Percentiles rank a stretch among this genome's conserved stretches.
phyloP scores from a whole-genome alignment of 495 filamentous ascomycete genomes.

The Penicillium egyptiacum region DNA sequence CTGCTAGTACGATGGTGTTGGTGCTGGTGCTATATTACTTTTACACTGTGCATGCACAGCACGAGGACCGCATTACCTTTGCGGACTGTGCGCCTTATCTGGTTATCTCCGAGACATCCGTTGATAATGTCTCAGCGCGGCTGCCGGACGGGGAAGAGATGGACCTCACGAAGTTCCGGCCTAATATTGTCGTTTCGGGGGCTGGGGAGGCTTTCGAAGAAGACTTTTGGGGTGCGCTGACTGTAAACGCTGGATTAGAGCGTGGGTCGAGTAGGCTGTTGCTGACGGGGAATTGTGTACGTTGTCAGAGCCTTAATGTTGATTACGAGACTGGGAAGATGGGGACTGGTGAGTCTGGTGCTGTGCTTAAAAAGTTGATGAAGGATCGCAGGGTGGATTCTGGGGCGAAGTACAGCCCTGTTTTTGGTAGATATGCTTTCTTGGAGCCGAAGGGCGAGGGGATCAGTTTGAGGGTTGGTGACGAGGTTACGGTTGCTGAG shows the following conservation, averaged over 20 bases:
- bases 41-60: neutral
- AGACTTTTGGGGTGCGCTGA: conserved; percentile 78
- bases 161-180: conserved; percentile 78
- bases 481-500: conserved; percentile 63
- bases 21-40: neutral
- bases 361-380: conserved; percentile 73
- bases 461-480: conserved; percentile 60
- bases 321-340: conserved; percentile 74
- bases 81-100: conserved; percentile 78
- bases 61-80: conserved; percentile 63
- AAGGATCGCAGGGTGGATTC: conserved; percentile 74
- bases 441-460: conserved; percentile 38
- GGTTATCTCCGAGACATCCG: conserved; percentile 67
- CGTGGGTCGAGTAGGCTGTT: conserved; percentile 42
- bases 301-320: conserved; percentile 78
- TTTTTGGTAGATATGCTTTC: conserved; percentile 84
- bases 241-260: conserved; percentile 29
- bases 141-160: conserved; percentile 56
- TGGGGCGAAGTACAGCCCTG: conserved; percentile 71
- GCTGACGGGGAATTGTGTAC: conserved; percentile 75
- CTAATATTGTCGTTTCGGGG: conserved; percentile 76
- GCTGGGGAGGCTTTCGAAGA: conserved; percentile 68
- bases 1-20: neutral
- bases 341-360: conserved; percentile 62
- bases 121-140: conserved; percentile 62